A percentile compares a stretch with the other conserved stretches of the same genome.
Conservation (phyloP, 2,329 filamentous ascomycete species). For the Leptodontidium sp. region DNA sequence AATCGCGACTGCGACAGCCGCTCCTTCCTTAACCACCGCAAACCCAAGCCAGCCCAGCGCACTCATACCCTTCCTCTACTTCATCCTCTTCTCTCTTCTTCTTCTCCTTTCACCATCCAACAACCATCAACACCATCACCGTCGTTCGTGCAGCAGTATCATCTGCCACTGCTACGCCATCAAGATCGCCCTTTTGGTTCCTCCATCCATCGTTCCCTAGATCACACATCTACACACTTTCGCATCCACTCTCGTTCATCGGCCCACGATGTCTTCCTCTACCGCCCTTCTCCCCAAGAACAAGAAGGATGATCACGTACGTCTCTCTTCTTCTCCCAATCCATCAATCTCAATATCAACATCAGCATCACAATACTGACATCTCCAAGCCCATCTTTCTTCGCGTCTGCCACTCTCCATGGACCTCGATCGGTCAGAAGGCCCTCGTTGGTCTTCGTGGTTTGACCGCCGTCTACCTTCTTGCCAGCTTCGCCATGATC, state of each 20-base stretch:
- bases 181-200: conserved; percentile 17
- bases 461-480: conserved; percentile 39
- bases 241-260: not conserved
- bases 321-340: conserved; percentile 14
- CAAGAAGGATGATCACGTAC: conserved; percentile 42
- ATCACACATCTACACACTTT: not conserved
- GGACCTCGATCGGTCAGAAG: conserved; percentile 44
- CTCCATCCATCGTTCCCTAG: conserved; percentile 15
- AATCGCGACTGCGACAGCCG: not conserved
- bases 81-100: conserved; percentile 22
- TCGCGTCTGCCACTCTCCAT: conserved; percentile 48
- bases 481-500: conserved; percentile 37
- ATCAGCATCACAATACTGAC: conserved; percentile 23
- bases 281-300: conserved; percentile 46
- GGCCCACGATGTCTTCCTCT: conserved; percentile 44
- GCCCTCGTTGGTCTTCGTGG: conserved; percentile 40
- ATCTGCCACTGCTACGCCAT: not conserved
- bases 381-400: conserved; percentile 45
- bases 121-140: conserved; percentile 17
- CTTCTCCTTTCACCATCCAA: conserved; percentile 1
- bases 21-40: not conserved
- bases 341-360: not conserved
- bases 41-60: not conserved
- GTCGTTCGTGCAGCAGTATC: not conserved
- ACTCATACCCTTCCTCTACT: not conserved